Conservation (phyloP, 225 moss, liverwort and hornwort genomes). For the Marchantia polymorpha region DNA sequence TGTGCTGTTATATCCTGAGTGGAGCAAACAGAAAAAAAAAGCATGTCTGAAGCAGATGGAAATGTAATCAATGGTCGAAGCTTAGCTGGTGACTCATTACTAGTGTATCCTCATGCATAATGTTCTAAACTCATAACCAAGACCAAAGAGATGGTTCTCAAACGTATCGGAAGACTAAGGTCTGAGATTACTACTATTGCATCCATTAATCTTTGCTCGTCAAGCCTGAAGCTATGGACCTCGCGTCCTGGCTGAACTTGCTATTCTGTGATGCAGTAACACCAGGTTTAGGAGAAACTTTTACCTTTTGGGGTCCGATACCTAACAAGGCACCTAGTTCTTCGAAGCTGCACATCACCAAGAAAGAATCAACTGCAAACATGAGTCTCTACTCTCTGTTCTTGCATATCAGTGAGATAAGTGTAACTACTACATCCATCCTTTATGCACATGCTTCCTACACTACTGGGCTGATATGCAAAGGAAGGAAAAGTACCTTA, state of each 20-base stretch:
- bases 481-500: slow-evolving; percentile 53
- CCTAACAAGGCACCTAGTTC: slow-evolving; percentile 95
- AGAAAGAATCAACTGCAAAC: not conserved
- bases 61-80: no score
- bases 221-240: no score
- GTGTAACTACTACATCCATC: not conserved
- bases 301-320: slow-evolving; percentile 95
- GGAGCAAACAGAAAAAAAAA: not conserved
- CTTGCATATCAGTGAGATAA: not conserved
- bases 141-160: no score
- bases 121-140: no score
- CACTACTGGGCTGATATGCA: not conserved
- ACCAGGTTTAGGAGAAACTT: not conserved
- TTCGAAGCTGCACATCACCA: slow-evolving; percentile 74
- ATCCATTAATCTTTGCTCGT: no score
- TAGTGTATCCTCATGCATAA: no score
- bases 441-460: not conserved
- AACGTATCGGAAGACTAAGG: not conserved
- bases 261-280: not conserved
- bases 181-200: not conserved
- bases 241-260: not conserved
- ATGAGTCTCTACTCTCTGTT: not conserved
- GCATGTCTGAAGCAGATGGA: no score
- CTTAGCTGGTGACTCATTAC: no score
- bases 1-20: not conserved